Evolutionary conservation across 2,329 filamentous ascomycete species (phyloP).

Genomic region (Aschersonia sp.): DNA sequence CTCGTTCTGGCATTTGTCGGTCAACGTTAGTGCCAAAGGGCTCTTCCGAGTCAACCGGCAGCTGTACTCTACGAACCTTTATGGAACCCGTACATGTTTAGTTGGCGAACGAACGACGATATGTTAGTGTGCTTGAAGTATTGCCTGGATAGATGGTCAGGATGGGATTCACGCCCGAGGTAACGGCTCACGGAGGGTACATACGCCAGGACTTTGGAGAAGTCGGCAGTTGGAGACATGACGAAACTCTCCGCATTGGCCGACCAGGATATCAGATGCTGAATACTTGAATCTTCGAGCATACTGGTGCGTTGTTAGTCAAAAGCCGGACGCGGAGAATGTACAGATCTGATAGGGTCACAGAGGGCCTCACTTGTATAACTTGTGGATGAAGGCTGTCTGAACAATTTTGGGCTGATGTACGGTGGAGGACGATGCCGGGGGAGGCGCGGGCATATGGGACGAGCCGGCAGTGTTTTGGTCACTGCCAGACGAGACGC

Average conservation of each 20-base stretch:
- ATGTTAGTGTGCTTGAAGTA: conserved; percentile 99
- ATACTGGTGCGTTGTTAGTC: conserved; percentile 47
- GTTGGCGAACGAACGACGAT: conserved; percentile 90
- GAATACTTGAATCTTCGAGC: conserved; percentile 86
- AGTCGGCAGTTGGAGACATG: conserved; percentile 94
- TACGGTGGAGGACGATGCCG: conserved; percentile 50
- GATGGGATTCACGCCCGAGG: not conserved
- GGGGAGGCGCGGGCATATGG: conserved; percentile 35
- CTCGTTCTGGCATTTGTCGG: conserved; percentile 53
- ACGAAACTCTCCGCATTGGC: conserved; percentile 90
- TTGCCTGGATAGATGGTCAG: conserved; percentile 43
- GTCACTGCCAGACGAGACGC: conserved; percentile 23
- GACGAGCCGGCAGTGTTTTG: conserved; percentile 12
- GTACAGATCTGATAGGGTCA: not conserved
- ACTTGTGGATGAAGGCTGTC: conserved; percentile 96
- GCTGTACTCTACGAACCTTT: conserved; percentile 52
- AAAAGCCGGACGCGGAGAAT: not conserved
- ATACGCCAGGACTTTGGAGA: conserved; percentile 94
- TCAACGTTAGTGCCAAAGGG: not conserved
- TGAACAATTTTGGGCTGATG: conserved; percentile 96
- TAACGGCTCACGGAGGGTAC: conserved; percentile 19
- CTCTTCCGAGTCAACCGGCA: not conserved
- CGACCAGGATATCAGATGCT: conserved; percentile 95
- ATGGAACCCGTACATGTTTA: conserved; percentile 99
- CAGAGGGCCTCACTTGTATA: conserved; percentile 66